Base-by-base conservation (phyloP, 2,329 filamentous ascomycete species). In the Venturia nashicola region DNA sequence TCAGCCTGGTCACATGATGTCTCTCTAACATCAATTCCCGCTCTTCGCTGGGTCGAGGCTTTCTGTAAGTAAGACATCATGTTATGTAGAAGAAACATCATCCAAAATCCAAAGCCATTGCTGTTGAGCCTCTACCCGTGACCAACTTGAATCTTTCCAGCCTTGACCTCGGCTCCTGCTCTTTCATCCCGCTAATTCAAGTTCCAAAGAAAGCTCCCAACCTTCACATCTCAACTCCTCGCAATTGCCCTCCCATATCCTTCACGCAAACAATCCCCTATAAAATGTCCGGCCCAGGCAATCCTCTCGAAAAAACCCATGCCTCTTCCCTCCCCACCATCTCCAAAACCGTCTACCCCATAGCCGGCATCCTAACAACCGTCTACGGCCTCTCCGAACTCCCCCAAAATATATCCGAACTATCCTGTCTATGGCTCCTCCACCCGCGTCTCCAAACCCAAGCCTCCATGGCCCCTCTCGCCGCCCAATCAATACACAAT, bases 381-480 rank as follows among this genome's bases (percentile, higher is more conserved):
- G 81, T 96, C 65, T 92, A 92, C 74, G 92, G 93, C 20, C 83
- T 96, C 1, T 77, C 85, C 39, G 90, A 96, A 71, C 80, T 96
- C 0, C 78, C 85, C 1, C 62, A 78, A 0, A 75, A 80, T 16
- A 77, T 81, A 3, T 74, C 73, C 5, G 76, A 79, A 40, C 78
- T 96, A 43, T 86, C 91, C 32, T 90, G 89, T 70, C 83, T 97
- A n/a, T 97, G 92, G 90, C 85, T 97, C 14, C 83, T 97, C 20
- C 91, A 97, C 72, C 90, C 90, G 2, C 85, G 94, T 32, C 80
- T 88, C 0, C 82, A 86, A 63, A 84, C 79, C 0, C 86, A 89
- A 71, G 83, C 84, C 64, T 83, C 83, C 67, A 97, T 97, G 92
- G 79, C 80, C 1, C 84, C 84, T 36, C 82, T 94, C 63, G 92